Conservation (phyloP, 73 alveolate genomes). For the Paramecium octaurelia region DNA sequence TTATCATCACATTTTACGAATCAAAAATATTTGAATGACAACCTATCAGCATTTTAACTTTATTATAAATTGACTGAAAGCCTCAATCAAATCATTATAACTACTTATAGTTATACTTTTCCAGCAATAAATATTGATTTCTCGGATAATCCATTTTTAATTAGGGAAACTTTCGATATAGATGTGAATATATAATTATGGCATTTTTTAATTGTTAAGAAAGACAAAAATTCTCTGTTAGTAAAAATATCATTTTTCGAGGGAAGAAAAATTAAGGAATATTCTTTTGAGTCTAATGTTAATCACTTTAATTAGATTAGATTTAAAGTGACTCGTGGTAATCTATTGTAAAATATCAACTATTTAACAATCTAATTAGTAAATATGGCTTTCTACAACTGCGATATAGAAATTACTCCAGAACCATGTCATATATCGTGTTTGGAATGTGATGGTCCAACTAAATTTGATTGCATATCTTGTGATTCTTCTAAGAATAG, state of each 20-base stretch:
- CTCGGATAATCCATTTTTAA: neutral
- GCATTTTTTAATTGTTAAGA: neutral
- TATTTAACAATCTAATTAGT: neutral
- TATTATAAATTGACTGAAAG: neutral
- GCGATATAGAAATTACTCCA: neutral
- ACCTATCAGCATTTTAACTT: neutral
- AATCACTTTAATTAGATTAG: neutral
- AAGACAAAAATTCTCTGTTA: neutral
- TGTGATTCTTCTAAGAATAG: neutral
- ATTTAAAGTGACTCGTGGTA: neutral
- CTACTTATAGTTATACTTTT: neutral
- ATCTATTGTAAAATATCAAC: neutral
- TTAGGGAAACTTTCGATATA: neutral
- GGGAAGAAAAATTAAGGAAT: neutral
- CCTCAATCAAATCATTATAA: neutral
- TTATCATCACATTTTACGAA: neutral
- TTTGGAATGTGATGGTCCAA: neutral
- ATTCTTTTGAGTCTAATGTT: neutral
- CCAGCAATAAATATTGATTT: neutral
- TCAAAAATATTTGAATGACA: neutral
- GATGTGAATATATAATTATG: neutral
- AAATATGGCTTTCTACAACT: neutral
- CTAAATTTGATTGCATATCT: neutral
- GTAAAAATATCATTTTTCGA: neutral
- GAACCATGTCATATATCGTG: neutral